Evolutionary conservation across 306 rosid genomes (phyloP), one percentile per base, ranked within the genome.

Genomic region (Inga leiocalycina): DNA sequence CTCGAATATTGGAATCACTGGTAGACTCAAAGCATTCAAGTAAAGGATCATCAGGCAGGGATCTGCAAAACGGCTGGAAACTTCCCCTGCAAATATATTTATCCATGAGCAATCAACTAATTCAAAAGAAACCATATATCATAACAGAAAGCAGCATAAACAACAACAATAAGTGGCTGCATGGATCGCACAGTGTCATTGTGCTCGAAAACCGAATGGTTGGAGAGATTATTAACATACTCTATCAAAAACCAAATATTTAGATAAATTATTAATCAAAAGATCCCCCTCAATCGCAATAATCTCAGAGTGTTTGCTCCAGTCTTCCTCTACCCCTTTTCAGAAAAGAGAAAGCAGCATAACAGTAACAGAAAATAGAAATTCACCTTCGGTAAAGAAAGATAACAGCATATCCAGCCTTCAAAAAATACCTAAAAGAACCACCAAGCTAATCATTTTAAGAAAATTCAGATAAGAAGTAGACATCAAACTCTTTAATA

Each of bases 401-500:
- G 85, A 96, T 91, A 78, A 96, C 97, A 48, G 98, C 94, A 89
- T 96, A 96, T 79, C 98, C 97, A 66, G 99, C 99, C 82, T 91
- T 88, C 77, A 92, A 43, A 86, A 96, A 96, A 81, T 90, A 91
- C 92, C 99, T 96, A 84, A 66, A 86, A 41, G 6, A 70, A 82
- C 67, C 81, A 85, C n/a, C 74, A 79, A 79, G 11, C 52, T 65
- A 45, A 71, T 66, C 32, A n/a, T 45, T 75, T 57, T 82, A 76
- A 80, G 10, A 75, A 67, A 66, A 76, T 76, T 3, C 12, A 67
- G 39, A 8, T 24, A 46, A 48, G 65, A 69, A 8, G 41, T 20
- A 52, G 64, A 81, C 37, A 45, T 2, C 43, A 4, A 61, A 43
- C 13, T 30, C 46, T 41, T 84, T 57, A 13, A 74, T 45, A 45